Base-by-base conservation (phyloP, 345 rosid genomes). In the Aquilaria sinensis region DNA sequence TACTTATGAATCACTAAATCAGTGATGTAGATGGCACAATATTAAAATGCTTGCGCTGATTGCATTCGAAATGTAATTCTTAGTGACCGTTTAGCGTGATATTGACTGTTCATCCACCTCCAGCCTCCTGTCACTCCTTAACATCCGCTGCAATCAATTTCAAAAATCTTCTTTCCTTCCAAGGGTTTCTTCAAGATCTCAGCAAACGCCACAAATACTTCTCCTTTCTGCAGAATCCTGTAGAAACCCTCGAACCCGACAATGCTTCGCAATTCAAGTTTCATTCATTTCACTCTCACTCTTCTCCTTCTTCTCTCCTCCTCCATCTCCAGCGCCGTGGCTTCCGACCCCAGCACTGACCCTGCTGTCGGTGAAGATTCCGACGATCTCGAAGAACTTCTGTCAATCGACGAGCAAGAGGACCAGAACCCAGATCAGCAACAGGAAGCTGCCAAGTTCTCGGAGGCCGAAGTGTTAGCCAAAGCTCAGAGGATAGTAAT, bases 401-500 rank as follows among this genome's bases (percentile, higher is more conserved):
- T 86, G n/a, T 85, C 90, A 6, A 70, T 92, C 13, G 95, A 92
- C 61, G 90, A 84, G 49, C 77, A 82, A 73, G 72, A 65, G 54
- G 85, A 67, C 51, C 65, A 58, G 29, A 70, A 63, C 43, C 64
- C 72, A 43, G 73, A 50, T 16, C 75, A 48, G 43, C 63, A 63
- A 47, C 69, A 57, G 2, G 76, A 69, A 31, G 10, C 37, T 13
- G 31, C 46, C 7, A 80, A 80, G 57, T 72, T 70, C 23, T 77
- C 86, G 8, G 96, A 89, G 61, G 98, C 96, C 5, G 80, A 83
- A 66, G 85, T 90, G 58, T 65, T 92, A 47, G 77, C 87, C 49
- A 86, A 72, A 72, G 96, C 96, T 3, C 96, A 92, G 63, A 80
- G 89, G 67, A 86, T 89, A 61, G 90, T 89, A 4, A 55, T 86